Evolutionary conservation across 805 yeast genomes (phyloP).

Genomic region (Starmerella potacharoeniae): DNA sequence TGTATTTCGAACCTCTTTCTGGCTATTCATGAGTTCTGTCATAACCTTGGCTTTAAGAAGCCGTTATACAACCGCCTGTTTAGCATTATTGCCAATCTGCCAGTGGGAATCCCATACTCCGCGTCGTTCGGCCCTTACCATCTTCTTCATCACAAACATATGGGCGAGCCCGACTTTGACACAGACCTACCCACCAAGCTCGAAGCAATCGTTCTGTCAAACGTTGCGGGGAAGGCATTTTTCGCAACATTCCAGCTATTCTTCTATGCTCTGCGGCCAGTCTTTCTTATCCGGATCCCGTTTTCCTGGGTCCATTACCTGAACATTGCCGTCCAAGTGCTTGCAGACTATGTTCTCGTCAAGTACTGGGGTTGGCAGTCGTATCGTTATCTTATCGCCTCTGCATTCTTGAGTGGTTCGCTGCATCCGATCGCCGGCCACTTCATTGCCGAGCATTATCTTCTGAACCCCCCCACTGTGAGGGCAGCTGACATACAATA

Average conservation of each 20-base stretch:
- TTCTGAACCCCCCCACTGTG: constrained; percentile 33
- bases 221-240: constrained; percentile 75
- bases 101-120: constrained; percentile 82
- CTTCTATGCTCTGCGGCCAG: constrained; percentile 82
- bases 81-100: constrained; percentile 66
- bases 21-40: constrained; percentile 81
- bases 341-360: constrained; percentile 49
- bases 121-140: constrained; percentile 88
- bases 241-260: constrained; percentile 83
- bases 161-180: constrained; percentile 74
- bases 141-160: constrained; percentile 78
- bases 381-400: constrained; percentile 52
- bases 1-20: constrained; percentile 72
- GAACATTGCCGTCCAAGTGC: constrained; percentile 49
- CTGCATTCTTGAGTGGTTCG: constrained; percentile 82
- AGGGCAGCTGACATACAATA: constrained; percentile 19
- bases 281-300: constrained; percentile 65
- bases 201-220: constrained; percentile 65
- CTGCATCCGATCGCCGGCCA: constrained; percentile 93
- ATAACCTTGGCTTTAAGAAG: constrained; percentile 69
- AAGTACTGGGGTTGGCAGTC: constrained; percentile 53
- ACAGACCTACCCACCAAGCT: constrained; percentile 76
- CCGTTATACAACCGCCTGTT: constrained; percentile 69
- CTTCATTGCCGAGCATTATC: constrained; percentile 88
- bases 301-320: constrained; percentile 65